Conservation (phyloP, 257 asterid genomes). For the Lycium ferocissimum region DNA sequence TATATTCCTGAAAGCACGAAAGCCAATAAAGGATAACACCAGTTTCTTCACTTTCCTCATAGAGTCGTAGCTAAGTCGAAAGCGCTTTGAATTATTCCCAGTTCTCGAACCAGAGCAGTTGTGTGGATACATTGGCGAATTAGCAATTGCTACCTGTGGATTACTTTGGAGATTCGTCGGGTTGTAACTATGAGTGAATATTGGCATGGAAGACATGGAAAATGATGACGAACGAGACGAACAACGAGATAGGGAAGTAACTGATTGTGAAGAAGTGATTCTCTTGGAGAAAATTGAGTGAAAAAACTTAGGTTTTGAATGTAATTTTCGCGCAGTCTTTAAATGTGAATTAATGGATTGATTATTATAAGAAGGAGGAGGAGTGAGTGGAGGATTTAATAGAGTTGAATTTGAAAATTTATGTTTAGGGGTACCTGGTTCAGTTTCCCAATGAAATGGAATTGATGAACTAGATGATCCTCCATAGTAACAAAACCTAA, state of each 20-base stretch:
- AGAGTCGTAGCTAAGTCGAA: constrained; percentile 37
- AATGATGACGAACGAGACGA: constrained; percentile 44
- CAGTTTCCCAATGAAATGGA: constrained; percentile 83
- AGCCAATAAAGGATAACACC: constrained; percentile 44
- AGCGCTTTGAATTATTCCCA: constrained; percentile 33
- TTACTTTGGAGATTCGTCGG: constrained; percentile 28
- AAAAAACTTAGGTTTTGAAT: constrained; percentile 41
- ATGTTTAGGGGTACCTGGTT: constrained; percentile 84
- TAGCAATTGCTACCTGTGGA: constrained; percentile 6
- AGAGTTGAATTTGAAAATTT: constrained; percentile 39
- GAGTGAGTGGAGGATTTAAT: constrained; percentile 62
- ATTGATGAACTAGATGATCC: constrained; percentile 63
- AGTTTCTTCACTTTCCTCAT: constrained; percentile 55
- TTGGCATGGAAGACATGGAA: constrained; percentile 50
- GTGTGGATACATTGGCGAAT: constrained; percentile 49
- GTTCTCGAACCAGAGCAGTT: constrained; percentile 39
- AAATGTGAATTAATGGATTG: constrained; percentile 32
- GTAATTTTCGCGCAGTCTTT: constrained; percentile 33
- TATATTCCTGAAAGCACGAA: constrained; percentile 4
- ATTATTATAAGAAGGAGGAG: constrained; percentile 66
- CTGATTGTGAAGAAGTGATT: constrained; percentile 23
- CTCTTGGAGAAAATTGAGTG: constrained; percentile 40
- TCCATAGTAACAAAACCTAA: constrained; percentile 62
- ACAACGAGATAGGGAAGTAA: constrained; percentile 29
- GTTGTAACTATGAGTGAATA: neutral